Percentiles rank a stretch among this genome's conserved stretches.
phyloP scores from a whole-genome alignment of 2,329 filamentous ascomycete genomes.

The Orbilia blumenaviensis region DNA sequence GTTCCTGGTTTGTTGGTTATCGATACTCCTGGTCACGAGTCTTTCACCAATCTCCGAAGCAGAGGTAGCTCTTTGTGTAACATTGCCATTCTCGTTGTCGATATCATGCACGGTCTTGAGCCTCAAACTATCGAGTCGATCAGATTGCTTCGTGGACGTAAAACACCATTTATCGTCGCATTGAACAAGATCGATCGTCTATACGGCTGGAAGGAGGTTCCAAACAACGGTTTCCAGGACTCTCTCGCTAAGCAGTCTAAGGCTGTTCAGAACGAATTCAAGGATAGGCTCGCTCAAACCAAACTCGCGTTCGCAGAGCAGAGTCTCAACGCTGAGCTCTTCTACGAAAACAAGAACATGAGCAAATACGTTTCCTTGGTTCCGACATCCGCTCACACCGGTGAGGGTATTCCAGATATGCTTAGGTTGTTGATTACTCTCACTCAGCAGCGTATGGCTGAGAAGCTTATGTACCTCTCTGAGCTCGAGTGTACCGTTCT shows the following conservation, averaged over 20 bases:
- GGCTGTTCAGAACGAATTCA: slow-evolving; percentile 92
- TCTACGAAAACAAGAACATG: slow-evolving; percentile 98
- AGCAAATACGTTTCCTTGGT: slow-evolving; percentile 92
- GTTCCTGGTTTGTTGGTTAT: slow-evolving; percentile 96
- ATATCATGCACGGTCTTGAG: slow-evolving; percentile 99
- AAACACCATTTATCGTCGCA: slow-evolving; percentile 97
- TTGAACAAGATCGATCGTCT: slow-evolving; percentile 99
- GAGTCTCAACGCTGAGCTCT: slow-evolving; percentile 96
- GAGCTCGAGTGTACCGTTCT: slow-evolving; percentile 98
- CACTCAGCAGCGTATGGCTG: slow-evolving; percentile 97
- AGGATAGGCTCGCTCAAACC: slow-evolving; percentile 85
- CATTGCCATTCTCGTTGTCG: slow-evolving; percentile 97
- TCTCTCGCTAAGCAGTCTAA: slow-evolving; percentile 89
- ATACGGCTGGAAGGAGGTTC: slow-evolving; percentile 98
- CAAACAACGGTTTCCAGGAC: slow-evolving; percentile 98
- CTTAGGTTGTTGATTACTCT: slow-evolving; percentile 91
- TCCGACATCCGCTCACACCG: slow-evolving; percentile 96
- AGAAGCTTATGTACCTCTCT: slow-evolving; percentile 95
- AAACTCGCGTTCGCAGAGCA: slow-evolving; percentile 95
- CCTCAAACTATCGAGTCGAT: slow-evolving; percentile 98
- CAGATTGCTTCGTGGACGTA: slow-evolving; percentile 87
- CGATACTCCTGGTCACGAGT: slow-evolving; percentile 99
- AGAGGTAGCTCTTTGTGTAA: slow-evolving; percentile 98
- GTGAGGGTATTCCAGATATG: slow-evolving; percentile 98
- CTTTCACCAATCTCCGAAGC: slow-evolving; percentile 96